Base-by-base conservation (phyloP, 176 grass and related monocot genomes). In the Eragrostis nindensis region DNA sequence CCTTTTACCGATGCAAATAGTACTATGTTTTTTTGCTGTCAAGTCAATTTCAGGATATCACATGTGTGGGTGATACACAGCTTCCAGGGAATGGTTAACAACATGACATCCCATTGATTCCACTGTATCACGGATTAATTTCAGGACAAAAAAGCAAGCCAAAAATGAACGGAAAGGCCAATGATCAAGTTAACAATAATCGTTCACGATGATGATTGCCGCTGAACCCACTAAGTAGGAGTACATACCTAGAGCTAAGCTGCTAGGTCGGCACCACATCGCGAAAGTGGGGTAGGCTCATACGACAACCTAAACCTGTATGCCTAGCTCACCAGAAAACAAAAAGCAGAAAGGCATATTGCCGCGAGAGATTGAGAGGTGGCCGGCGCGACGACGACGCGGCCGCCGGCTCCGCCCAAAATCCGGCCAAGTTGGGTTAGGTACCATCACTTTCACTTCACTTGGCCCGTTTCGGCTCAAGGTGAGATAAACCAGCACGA, bases 381-480 rank as follows among this genome's bases (percentile, higher is more conserved):
- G 26, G 52, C 18, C 52, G 52, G 18, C 52, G 52, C 52, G 21
- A 5, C 52, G 52, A 5, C 3, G 11, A 27, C 9, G 57, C 57
- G 21, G 27, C 56, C 65, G 66, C 78, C 81, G 30, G 73, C 69
- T 42, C 15, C 15, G 53, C 41, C 65, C 73, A 48, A 61, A 61
- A 69, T 40, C 73, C 32, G 4, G 32, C 32, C 82, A 70, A 62
- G 73, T 71, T 78, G 66, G n/a, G 66, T 78, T 85, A 52, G 66
- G 83, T 85, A 78, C n/a, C 40, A 59, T 25, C 55, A 59, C 32
- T 36, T 44, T 25, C 55, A 59, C 32, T 36, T 44, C 9, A 11
- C 10, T 11, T 67, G 48, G 50, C 50, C 8, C 76, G 73, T 76
- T 76, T 29, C 41, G 42, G 32, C 54, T 41, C 24, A 24, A 15